Evolutionary conservation across 1,284 basidiomycete species (phyloP), one percentile per base, ranked within the genome.

Genomic region (Marasmius tenuissimus): DNA sequence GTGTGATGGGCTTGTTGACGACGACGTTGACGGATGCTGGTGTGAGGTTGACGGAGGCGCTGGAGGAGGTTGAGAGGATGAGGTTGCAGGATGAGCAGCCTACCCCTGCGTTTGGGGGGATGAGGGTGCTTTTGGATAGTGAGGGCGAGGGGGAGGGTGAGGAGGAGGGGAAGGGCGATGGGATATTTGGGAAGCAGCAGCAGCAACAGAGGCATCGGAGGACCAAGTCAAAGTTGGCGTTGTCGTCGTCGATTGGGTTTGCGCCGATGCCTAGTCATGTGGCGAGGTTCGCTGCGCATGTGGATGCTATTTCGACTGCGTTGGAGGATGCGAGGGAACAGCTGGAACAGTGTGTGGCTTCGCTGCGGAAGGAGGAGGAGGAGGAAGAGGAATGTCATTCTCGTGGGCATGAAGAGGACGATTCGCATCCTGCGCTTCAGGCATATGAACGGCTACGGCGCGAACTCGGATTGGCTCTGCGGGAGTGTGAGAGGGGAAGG

Each of bases 401-500:
- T 18, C 48, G 42, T 3, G 63, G 60, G 35, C 62, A 67, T 12
- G 20, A 48, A 50, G 64, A 64, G 49, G 65, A 56, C 8, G 70
- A 72, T 37, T 72, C 78, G 27, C 74, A 80, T 58, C 78, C 81
- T 3, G 85, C 87, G 0, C 66, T 92, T 53, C 81, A 83, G 38
- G 62, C 62, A 4, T 63, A 63, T 18, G 62, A 63, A 35, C 22
- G 62, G 27, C 51, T 63, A 10, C 47, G 62, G 1, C 59, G 62
- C 9, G 62, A 63, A 50, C 57, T 63, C 11, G 62, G 62, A 14
- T 39, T 63, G 12, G 62, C 62, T 11, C 45, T 63, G 45, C 49
- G 62, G 54, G 85, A 89, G 7, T 93, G 91, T 68, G 91, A 93
- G 71, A 82, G 92, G 4, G 91, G 91, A 0, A 78, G 88, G 14